A percentile compares a stretch with the other conserved stretches of the same genome.
Evolutionary conservation across 768 basidiomycete species (phyloP).

Genomic region (Lactarius evosmus): DNA sequence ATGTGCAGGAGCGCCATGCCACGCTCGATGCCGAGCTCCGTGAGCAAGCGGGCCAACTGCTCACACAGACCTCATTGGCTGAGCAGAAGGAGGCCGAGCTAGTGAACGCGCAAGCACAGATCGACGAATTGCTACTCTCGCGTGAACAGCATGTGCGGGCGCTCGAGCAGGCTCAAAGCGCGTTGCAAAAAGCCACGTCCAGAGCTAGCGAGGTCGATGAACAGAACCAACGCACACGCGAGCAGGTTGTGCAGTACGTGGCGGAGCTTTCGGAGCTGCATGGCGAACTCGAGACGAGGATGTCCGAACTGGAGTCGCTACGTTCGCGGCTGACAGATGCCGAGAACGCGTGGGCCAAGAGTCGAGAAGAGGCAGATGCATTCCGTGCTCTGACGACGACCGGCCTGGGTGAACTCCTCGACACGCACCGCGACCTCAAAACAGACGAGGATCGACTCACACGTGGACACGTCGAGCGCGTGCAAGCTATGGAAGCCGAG

Average conservation of each 20-base stretch:
- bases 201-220: slow-evolving; percentile 78
- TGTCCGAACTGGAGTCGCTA: slow-evolving; percentile 68
- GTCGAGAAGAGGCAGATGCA: slow-evolving; percentile 89
- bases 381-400: slow-evolving; percentile 84
- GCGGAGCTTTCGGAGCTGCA: slow-evolving; percentile 74
- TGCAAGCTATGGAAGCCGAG: slow-evolving; percentile 78
- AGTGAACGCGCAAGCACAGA: slow-evolving; percentile 55
- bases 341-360: slow-evolving; percentile 89
- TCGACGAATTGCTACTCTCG: slow-evolving; percentile 66
- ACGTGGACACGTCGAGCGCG: slow-evolving; percentile 78
- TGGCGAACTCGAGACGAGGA: slow-evolving; percentile 74
- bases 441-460: slow-evolving; percentile 76
- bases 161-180: slow-evolving; percentile 78
- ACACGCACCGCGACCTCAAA: slow-evolving; percentile 81
- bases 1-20: slow-evolving; percentile 63
- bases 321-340: slow-evolving; percentile 67
- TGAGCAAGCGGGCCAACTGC: slow-evolving; percentile 71
- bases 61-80: slow-evolving; percentile 67
- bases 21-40: slow-evolving; percentile 61
- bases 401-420: slow-evolving; percentile 80
- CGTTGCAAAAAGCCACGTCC: slow-evolving; percentile 69
- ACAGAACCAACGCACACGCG: slow-evolving; percentile 66
- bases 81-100: slow-evolving; percentile 83
- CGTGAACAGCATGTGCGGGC: slow-evolving; percentile 85
- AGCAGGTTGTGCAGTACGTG: slow-evolving; percentile 69